phyloP scores from a whole-genome alignment of 768 basidiomycete species.

The Termitomyces titanicus region DNA sequence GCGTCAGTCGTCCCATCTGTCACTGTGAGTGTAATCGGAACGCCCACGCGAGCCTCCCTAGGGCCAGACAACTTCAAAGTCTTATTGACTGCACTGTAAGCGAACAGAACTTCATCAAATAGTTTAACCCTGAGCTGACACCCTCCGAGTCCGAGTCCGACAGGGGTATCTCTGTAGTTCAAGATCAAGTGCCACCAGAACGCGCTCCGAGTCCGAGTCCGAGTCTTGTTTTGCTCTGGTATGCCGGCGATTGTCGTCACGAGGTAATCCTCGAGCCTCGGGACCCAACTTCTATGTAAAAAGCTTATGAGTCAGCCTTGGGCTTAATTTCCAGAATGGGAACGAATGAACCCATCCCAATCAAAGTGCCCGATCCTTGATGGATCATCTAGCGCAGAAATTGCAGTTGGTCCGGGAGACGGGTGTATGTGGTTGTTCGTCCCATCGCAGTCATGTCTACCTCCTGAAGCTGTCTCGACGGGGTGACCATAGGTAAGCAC shows the following conservation, averaged over 20 bases:
- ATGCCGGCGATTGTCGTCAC: background rate
- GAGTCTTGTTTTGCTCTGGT: background rate
- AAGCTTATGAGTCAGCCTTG: background rate
- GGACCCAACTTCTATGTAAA: constrained; percentile 2
- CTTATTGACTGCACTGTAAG: background rate
- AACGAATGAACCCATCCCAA: constrained; percentile 35
- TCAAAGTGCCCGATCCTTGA: constrained; percentile 25
- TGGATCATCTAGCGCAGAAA: constrained; percentile 41
- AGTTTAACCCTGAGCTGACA: background rate
- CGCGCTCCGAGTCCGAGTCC: too few species aligned
- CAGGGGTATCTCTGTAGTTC: constrained; percentile 1
- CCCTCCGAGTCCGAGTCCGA: too few species aligned
- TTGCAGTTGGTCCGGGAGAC: constrained; percentile 36
- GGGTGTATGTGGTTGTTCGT: constrained; percentile 33
- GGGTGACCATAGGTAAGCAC: constrained; percentile 38
- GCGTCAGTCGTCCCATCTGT: constrained; percentile 31
- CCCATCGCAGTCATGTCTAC: constrained; percentile 41
- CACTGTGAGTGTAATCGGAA: constrained; percentile 30
- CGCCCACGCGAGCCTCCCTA: constrained; percentile 10
- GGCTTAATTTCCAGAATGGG: background rate
- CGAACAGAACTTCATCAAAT: constrained; percentile 4
- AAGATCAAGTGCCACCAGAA: constrained; percentile 6
- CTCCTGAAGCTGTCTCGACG: constrained; percentile 34
- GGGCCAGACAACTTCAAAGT: constrained; percentile 3
- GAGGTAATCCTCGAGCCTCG: background rate